Base-by-base conservation (phyloP, 441 rosid species). In the Brassica balearica region DNA sequence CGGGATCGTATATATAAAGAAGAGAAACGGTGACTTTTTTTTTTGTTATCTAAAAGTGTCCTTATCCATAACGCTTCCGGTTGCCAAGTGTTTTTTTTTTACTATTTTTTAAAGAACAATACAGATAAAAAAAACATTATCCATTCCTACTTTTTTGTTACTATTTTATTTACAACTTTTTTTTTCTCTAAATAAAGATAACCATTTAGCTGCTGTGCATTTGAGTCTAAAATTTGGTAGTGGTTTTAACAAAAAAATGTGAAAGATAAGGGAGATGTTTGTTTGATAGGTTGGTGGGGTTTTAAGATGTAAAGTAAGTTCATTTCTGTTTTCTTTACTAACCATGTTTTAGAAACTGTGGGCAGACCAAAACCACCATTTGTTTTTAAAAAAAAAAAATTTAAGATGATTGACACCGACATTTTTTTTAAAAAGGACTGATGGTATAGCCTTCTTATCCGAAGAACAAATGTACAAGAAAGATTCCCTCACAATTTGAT, bases 1-100 rank as follows among this genome's bases (percentile, higher is more conserved):
- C 19, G 65, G 65, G 19, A 61, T 25, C 38, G 6, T 61, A 12
- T 25, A 61, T 12, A 61, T 25, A 60, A 5, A 60, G 32, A 11
- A 9, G 2, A 61, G 60, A 48, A 73, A 25, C 36, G 82, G 72
- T 80, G 82, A 80, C 69, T 74, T 71, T 11, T 74, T 27, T 17
- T 73, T 19, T 51, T 38, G 75, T 79, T 46, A 70, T 80, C 79
- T 56, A 0, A 65, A 75, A 75, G 65, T 70, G 76, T 80, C 80
- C 80, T 80, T 70, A 75, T 80, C 80, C 82, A 80, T 75, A 70
- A 80, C 22, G 48, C 68, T 74, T 70, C 75, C 79, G 22, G 41
- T 74, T 61, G 27, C 23, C 46, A 15, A 9, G 74, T 53, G 7
- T 1, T 68, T 51, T 38, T 15, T 15, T 71, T 55, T 72, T 56